phyloP scores from a whole-genome alignment of 2,329 filamentous ascomycete species.

The Exophiala lecanii-corni region DNA sequence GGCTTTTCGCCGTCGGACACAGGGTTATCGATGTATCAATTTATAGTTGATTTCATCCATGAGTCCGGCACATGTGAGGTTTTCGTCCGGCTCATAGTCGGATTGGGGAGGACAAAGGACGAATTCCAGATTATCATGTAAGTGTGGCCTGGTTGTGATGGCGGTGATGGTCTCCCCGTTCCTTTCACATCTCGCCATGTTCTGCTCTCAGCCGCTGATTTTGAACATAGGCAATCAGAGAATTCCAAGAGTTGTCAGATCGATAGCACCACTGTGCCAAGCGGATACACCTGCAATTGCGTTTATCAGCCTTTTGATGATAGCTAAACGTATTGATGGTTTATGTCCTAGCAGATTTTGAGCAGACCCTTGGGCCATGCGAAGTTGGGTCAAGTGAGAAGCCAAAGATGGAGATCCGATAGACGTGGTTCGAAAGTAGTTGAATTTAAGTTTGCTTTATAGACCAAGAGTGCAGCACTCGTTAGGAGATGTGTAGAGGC shows the following conservation, averaged over 20 bases:
- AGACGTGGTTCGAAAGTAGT: too few relatives aligned
- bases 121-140: not conserved
- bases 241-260: not conserved
- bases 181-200: not conserved
- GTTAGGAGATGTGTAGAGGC: too few relatives aligned
- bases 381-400: too few relatives aligned
- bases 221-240: not conserved
- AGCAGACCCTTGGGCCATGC: too few relatives aligned
- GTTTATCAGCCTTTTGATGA: too few relatives aligned
- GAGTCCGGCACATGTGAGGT: not conserved
- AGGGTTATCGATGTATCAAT: not conserved
- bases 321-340: too few relatives aligned
- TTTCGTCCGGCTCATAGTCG: not conserved
- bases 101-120: not conserved
- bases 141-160: not conserved
- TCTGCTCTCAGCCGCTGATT: not conserved
- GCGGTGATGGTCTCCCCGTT: not conserved
- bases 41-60: not conserved
- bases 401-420: too few relatives aligned
- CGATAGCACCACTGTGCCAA: not conserved
- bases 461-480: too few relatives aligned
- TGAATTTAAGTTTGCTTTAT: too few relatives aligned
- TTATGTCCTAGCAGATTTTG: too few relatives aligned
- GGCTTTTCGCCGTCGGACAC: not conserved
- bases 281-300: not conserved